phyloP scores from a whole-genome alignment of 2,329 filamentous ascomycete genomes.

The Colletotrichum noveboracense region DNA sequence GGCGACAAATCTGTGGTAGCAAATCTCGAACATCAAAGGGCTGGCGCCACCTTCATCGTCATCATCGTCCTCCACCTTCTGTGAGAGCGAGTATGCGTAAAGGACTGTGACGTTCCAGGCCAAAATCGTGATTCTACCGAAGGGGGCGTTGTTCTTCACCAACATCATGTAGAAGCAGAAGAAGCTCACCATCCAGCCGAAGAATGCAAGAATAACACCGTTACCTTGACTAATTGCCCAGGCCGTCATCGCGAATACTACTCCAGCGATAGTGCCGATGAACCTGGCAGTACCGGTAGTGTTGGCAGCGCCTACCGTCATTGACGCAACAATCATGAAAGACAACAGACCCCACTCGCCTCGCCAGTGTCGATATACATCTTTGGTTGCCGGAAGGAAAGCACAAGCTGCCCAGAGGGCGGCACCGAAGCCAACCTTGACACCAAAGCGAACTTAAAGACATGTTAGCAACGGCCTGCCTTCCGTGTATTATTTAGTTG shows the following conservation, averaged over 20 bases:
- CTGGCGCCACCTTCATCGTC: conserved; percentile 87
- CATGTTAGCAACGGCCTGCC: neutral
- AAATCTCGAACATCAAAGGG: conserved; percentile 87
- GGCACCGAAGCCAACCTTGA: conserved; percentile 93
- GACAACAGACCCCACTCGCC: conserved; percentile 97
- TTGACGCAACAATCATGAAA: conserved; percentile 97
- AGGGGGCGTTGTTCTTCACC: conserved; percentile 81
- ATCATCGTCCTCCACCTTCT: conserved; percentile 79
- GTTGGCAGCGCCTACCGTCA: conserved; percentile 96
- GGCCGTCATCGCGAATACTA: conserved; percentile 73
- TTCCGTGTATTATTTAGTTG: conserved; percentile 24
- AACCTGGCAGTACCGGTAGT: conserved; percentile 90
- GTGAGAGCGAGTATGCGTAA: conserved; percentile 89
- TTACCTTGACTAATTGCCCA: conserved; percentile 82
- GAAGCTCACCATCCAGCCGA: conserved; percentile 82
- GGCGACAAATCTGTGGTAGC: conserved; percentile 83
- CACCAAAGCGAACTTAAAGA: conserved; percentile 70
- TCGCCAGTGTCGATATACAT: conserved; percentile 84
- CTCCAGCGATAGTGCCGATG: conserved; percentile 84
- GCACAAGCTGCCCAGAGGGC: conserved; percentile 88
- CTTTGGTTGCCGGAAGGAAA: conserved; percentile 79
- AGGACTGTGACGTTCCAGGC: conserved; percentile 96
- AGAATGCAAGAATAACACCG: conserved; percentile 74
- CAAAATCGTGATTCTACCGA: conserved; percentile 91
- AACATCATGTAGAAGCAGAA: conserved; percentile 92